Base-by-base conservation (phyloP, 345 rosid genomes). In the Nasturtium officinale region DNA sequence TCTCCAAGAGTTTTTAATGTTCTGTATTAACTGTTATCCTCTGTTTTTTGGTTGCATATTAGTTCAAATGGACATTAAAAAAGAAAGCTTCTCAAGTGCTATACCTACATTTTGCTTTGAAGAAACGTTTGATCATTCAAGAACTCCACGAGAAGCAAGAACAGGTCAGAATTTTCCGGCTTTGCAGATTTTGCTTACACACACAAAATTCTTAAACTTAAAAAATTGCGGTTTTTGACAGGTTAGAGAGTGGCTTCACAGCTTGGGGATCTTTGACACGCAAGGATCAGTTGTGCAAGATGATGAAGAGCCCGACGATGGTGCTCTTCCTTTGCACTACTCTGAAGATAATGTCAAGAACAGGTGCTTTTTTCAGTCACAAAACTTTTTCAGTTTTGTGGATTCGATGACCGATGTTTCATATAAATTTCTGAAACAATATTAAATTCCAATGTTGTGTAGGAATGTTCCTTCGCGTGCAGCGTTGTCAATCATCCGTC, bases 31-130 rank as follows among this genome's bases (percentile, higher is more conserved):
- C 12, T 62, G 65, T 1, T 61, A 16, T 61, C 43, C 65, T 76
- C 79, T 76, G 79, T n/a, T 75, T 75, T 67, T 60, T n/a, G 35
- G 54, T 40, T 40, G n/a, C n/a, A 55, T 67, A n/a, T 17, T 88
- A 94, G 97, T 91, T 94, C 75, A 88, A 88, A 52, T 94, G 98
- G 98, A 62, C 67, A n/a, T 54, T 94, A 53, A 42, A 70, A 81
- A 94, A 91, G 87, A 94, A 91, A 79, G 96, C 98, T 65, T 91
- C 98, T n/a, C 97, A 94, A 84, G 90, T 91, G 77, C 83, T 94
- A 0, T 87, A 80, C 75, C 61, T 91, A 59, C 98, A 94, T 77
- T 91, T 91, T 15, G 89, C 95, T 58, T 80, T 94, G 76, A 88
- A 88, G 88, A 94, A 82, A 77, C 94, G 97, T 21, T 85, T 80